Conservation (phyloP, 805 yeast species). For the Babjeviella inositovora region DNA sequence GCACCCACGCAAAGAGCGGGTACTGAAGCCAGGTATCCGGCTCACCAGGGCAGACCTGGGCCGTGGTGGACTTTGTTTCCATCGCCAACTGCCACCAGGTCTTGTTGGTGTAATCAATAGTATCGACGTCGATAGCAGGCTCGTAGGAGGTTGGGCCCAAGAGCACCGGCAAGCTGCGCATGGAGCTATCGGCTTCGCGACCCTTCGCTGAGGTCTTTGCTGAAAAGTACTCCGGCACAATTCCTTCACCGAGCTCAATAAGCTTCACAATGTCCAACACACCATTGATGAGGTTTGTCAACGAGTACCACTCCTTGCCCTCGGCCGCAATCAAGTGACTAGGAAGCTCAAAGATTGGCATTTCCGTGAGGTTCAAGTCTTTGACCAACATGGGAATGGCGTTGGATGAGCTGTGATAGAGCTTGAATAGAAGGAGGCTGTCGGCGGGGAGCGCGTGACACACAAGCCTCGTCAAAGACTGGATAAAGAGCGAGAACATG, state of each 20-base stretch:
- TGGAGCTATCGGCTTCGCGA: conserved; percentile 2
- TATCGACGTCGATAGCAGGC: conserved; percentile 5
- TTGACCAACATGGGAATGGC: no score
- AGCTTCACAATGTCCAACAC: conserved; percentile 13
- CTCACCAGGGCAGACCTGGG: conserved; percentile 4
- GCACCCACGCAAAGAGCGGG: conserved; percentile 12
- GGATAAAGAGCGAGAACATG: conserved; percentile 13
- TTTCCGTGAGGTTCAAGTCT: background rate
- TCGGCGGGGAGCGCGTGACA: no score
- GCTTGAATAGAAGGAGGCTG: no score
- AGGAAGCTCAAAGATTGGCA: conserved; percentile 7
- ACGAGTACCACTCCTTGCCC: conserved; percentile 11
- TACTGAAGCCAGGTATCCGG: conserved; percentile 25
- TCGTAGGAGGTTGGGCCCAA: conserved; percentile 12
- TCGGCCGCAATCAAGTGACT: conserved; percentile 3
- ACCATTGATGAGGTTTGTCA: conserved; percentile 11
- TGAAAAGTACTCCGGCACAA: conserved; percentile 8
- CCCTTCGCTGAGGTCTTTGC: no score
- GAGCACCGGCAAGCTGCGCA: conserved; percentile 7
- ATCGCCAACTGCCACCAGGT: conserved; percentile 1
- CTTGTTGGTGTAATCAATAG: conserved; percentile 1
- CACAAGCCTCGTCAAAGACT: conserved; percentile 10
- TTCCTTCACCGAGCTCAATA: conserved; percentile 21
- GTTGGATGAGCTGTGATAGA: no score
- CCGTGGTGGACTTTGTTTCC: conserved; percentile 6